Percentiles rank a stretch among this genome's conserved stretches.
Conservation (phyloP, 108 stramenopile genomes). For the Cylindrotheca fusiformis region DNA sequence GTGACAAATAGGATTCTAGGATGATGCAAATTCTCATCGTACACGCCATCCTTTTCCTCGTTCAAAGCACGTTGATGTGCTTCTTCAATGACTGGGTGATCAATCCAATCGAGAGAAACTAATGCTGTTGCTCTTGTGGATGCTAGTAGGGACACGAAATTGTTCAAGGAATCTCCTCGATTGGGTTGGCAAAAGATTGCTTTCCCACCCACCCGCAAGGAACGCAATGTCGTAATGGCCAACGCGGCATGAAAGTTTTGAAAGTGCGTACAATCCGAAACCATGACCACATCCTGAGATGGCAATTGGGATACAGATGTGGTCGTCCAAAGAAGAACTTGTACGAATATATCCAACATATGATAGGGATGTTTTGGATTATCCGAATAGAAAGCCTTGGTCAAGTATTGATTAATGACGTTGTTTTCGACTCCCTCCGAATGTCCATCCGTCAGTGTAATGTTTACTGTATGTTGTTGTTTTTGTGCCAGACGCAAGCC, state of each 20-base stretch:
- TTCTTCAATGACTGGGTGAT: conserved; percentile 13
- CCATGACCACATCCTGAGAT: conserved; percentile 31
- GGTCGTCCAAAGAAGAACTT: conserved; percentile 56
- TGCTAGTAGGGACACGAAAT: conserved; percentile 49
- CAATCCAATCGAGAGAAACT: conserved; percentile 1
- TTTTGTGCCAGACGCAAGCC: conserved; percentile 7
- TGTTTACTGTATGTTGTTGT: conserved; percentile 12
- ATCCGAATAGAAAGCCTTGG: conserved; percentile 1
- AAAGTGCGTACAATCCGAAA: conserved; percentile 82
- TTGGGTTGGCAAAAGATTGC: conserved; percentile 74
- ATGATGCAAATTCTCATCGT: conserved; percentile 60
- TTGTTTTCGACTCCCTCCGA: conserved; percentile 68
- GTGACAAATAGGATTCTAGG: conserved; percentile 51
- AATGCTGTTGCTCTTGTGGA: conserved; percentile 8
- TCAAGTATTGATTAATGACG: conserved; percentile 39
- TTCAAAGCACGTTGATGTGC: conserved; percentile 8
- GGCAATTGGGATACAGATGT: conserved; percentile 5
- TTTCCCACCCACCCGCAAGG: conserved; percentile 50
- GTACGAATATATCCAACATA: conserved; percentile 16
- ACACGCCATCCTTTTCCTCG: conserved; percentile 10
- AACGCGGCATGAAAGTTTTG: conserved; percentile 75
- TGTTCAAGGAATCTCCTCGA: conserved; percentile 55
- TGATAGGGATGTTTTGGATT: conserved; percentile 8
- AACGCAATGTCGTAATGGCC: conserved; percentile 47
- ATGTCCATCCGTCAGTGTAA: conserved; percentile 77